These are phyloP conservation scores for Kockovaella imperatae DNA, from an alignment of 768 basidiomycete species.

Conservation along the genomic window DNA sequence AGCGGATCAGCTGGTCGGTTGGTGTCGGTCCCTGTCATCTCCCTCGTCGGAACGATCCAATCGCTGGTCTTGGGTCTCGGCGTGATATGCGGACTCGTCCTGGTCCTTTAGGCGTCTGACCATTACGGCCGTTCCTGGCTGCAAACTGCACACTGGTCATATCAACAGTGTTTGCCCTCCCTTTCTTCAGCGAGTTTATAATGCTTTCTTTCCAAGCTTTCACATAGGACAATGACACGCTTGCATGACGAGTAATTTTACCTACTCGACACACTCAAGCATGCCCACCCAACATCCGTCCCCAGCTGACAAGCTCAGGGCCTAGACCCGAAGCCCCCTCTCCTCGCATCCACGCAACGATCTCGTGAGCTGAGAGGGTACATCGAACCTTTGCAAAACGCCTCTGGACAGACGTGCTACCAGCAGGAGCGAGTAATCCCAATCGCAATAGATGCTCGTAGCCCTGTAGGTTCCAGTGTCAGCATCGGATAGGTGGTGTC, in stretches of 20 bases:
- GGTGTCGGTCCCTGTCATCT: neutral
- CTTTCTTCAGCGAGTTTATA: neutral
- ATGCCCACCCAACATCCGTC: constrained; percentile 41
- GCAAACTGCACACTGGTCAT: neutral
- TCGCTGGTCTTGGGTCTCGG: too few species aligned
- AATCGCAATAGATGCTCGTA: constrained; percentile 62
- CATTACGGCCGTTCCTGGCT: too few species aligned
- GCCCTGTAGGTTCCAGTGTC: constrained; percentile 50
- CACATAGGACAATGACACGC: neutral
- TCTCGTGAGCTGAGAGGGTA: constrained; percentile 55
- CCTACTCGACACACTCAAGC: constrained; percentile 10
- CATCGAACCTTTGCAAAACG: constrained; percentile 73
- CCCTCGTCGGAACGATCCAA: neutral
- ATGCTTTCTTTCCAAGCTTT: too few species aligned
- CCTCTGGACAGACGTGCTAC: constrained; percentile 49
- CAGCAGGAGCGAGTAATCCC: constrained; percentile 54
- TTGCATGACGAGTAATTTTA: neutral
- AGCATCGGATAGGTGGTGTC: constrained; percentile 58
- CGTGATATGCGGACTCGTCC: too few species aligned
- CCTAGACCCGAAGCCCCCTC: constrained; percentile 36
- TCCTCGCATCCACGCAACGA: constrained; percentile 47
- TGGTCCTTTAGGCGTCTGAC: too few species aligned
- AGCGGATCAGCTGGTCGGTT: neutral
- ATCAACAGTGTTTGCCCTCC: neutral
- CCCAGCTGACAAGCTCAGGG: constrained; percentile 41